Conservation (phyloP, 31 red algal genomes). For the Endocladia muricata region DNA sequence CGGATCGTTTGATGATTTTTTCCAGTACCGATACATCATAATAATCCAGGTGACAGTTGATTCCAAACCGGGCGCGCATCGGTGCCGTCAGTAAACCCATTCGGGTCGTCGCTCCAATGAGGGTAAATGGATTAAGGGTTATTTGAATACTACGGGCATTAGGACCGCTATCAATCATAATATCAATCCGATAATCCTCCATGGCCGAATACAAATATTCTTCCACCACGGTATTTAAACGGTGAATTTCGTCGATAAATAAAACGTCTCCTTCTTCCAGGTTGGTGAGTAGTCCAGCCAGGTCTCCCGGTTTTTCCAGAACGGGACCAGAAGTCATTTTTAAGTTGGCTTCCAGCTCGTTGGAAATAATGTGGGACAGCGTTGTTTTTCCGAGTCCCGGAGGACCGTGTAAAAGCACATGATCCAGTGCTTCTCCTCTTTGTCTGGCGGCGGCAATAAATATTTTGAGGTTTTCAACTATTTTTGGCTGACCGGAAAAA, state of each 20-base stretch:
- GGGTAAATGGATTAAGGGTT: constrained; percentile 26
- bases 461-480: constrained; percentile 24
- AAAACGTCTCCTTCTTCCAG: constrained; percentile 35
- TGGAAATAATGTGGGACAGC: constrained; percentile 20
- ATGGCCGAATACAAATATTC: constrained; percentile 38
- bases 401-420: constrained; percentile 31
- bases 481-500: constrained; percentile 17
- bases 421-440: constrained; percentile 26
- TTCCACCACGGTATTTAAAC: constrained; percentile 23
- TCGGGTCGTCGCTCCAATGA: constrained; percentile 33
- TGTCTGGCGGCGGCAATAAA: constrained; percentile 25
- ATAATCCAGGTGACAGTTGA: constrained; percentile 19
- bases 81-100: constrained; percentile 23
- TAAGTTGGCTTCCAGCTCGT: constrained; percentile 17
- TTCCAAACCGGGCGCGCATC: constrained; percentile 23
- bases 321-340: constrained; percentile 27
- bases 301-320: constrained; percentile 30
- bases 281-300: constrained; percentile 29
- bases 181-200: constrained; percentile 27
- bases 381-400: constrained; percentile 40
- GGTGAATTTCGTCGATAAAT: constrained; percentile 41
- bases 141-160: constrained; percentile 23
- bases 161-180: constrained; percentile 33
- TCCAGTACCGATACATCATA: constrained; percentile 13
- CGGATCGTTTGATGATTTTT: constrained; percentile 13